Conservation (phyloP, 192 early-diverging fungal species). For the Backusella liffmaniae region DNA sequence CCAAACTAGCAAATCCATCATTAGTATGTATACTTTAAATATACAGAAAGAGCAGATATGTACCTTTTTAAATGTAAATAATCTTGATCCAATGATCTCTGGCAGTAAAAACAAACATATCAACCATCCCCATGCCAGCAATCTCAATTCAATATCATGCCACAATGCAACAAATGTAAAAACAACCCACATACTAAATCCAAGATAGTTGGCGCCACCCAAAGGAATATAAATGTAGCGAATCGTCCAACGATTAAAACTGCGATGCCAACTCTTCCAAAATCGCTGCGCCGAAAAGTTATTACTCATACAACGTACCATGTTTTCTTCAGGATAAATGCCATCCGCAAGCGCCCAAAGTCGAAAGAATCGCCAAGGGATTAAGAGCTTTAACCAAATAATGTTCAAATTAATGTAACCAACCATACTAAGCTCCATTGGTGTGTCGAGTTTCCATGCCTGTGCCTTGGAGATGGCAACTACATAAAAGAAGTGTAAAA, state of each 20-base stretch:
- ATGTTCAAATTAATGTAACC: constrained; percentile 85
- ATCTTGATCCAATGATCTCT: constrained; percentile 62
- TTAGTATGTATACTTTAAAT: neutral
- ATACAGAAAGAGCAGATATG: neutral
- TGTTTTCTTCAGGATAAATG: constrained; percentile 85
- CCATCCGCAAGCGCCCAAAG: constrained; percentile 93
- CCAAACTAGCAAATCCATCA: constrained; percentile 39
- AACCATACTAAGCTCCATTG: constrained; percentile 79
- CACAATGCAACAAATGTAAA: constrained; percentile 97
- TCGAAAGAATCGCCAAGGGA: constrained; percentile 96
- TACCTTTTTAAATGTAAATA: constrained; percentile 54
- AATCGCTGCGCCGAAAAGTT: constrained; percentile 91
- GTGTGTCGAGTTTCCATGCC: constrained; percentile 76
- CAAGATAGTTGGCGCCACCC: constrained; percentile 68
- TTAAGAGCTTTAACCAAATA: constrained; percentile 92
- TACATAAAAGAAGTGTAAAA: constrained; percentile 82
- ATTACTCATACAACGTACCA: constrained; percentile 93
- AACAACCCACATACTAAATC: constrained; percentile 76
- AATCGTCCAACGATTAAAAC: constrained; percentile 87
- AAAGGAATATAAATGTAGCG: constrained; percentile 74
- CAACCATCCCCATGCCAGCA: constrained; percentile 91
- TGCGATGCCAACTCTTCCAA: constrained; percentile 95
- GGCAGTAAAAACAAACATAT: constrained; percentile 83
- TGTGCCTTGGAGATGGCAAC: constrained; percentile 84
- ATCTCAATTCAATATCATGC: constrained; percentile 85